Evolutionary conservation across 2,329 filamentous ascomycete species (phyloP).

Genomic region (Alternaria viburni): DNA sequence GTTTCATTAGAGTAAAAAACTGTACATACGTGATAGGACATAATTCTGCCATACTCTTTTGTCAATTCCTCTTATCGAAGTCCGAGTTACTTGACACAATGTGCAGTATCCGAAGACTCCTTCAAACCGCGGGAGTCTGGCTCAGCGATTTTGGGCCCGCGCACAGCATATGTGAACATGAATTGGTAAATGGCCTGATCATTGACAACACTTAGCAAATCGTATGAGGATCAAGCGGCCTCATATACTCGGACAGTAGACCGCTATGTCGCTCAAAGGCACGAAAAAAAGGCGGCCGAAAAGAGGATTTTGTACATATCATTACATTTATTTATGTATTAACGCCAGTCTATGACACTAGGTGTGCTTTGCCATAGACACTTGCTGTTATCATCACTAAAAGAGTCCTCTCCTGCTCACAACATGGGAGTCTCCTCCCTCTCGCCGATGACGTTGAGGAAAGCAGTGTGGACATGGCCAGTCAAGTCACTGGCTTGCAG

Average conservation of each 20-base stretch:
- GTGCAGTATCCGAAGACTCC: neutral
- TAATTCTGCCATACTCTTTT: neutral
- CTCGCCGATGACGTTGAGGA: slow-evolving; percentile 80
- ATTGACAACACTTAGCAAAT: neutral
- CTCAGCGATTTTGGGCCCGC: neutral
- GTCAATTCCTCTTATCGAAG: neutral
- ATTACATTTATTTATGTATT: neutral
- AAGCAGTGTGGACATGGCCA: slow-evolving; percentile 84
- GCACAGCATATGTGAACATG: neutral
- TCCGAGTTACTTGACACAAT: fast-evolving
- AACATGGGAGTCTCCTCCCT: slow-evolving; percentile 38
- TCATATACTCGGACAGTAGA: neutral
- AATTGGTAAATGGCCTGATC: neutral
- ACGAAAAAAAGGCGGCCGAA: neutral
- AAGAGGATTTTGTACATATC: neutral
- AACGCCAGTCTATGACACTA: neutral
- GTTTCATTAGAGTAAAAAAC: neutral
- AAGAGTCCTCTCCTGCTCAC: slow-evolving; percentile 4
- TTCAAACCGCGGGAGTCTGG: neutral
- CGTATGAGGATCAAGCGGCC: neutral
- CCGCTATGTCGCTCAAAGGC: neutral
- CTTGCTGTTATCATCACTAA: neutral
- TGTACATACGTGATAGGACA: neutral
- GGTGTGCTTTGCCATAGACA: neutral
- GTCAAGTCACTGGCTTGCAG: slow-evolving; percentile 94